Percentiles rank a stretch among this genome's conserved stretches.
Conservation (phyloP, 2,329 filamentous ascomycete genomes). For the Falciphora oryzae region DNA sequence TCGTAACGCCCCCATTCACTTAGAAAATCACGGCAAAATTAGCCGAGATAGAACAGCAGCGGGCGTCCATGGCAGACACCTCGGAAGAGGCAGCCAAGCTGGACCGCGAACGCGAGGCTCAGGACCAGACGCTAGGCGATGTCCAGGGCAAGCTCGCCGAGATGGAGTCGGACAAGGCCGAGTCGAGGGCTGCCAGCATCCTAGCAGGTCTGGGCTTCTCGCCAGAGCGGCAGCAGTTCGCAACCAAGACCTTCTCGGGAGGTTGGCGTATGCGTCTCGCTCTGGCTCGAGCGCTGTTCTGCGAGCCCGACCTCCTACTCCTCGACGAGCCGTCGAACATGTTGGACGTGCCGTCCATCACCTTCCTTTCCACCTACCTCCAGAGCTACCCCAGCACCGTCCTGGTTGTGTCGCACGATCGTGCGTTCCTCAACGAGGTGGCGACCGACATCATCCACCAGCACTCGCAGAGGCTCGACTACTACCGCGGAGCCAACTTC, state of each 20-base stretch:
- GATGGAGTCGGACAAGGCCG: slow-evolving; percentile 99
- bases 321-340: slow-evolving; percentile 99
- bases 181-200: slow-evolving; percentile 91
- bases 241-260: slow-evolving; percentile 97
- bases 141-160: slow-evolving; percentile 88
- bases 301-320: slow-evolving; percentile 89
- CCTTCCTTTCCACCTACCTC: slow-evolving; percentile 93
- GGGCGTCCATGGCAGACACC: slow-evolving; percentile 80
- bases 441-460: slow-evolving; percentile 99
- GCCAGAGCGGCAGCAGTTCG: slow-evolving; percentile 79
- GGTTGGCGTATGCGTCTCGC: slow-evolving; percentile 99
- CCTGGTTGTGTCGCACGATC: slow-evolving; percentile 95
- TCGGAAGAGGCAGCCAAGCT: slow-evolving; percentile 81
- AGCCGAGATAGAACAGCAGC: slow-evolving; percentile 68
- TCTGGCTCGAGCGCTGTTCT: slow-evolving; percentile 90
- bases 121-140: slow-evolving; percentile 86
- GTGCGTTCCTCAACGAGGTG: slow-evolving; percentile 97
- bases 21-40: slow-evolving; percentile 74
- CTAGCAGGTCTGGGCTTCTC: slow-evolving; percentile 97
- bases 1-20: too few relatives aligned
- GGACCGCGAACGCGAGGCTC: slow-evolving; percentile 80
- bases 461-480: slow-evolving; percentile 93
- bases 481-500: slow-evolving; percentile 97
- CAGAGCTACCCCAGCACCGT: slow-evolving; percentile 92
- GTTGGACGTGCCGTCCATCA: slow-evolving; percentile 99